Evolutionary conservation across 306 rosid species (phyloP), one percentile per base, ranked within the genome.

Genomic region (Cucurbita argyrosperma): DNA sequence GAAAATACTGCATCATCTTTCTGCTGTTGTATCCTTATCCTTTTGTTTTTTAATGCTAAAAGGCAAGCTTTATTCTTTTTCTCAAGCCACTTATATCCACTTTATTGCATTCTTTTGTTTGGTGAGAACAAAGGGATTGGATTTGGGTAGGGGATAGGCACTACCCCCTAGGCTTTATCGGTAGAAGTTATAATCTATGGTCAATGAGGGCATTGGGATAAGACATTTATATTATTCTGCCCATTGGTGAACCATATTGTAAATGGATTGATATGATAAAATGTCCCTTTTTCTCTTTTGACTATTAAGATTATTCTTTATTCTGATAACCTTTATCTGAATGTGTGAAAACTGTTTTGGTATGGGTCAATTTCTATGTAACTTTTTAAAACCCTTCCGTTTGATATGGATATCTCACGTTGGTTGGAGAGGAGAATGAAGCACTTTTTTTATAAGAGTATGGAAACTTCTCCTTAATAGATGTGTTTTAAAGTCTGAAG

Each of bases 1-100:
- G 35, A 53, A 65, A 42, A 12, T 65, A 42, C 37, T 42, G 71
- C 52, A 30, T 30, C 35, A 30, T 30, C 35, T 19, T 14, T 16
- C 2, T 38, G 55, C 52, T 65, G 38, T n/a, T 65, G 71, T 10
- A 65, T 19, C 26, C 26, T 63, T 49, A 13, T 60, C 66, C 13
- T 61, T 61, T 37, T 61, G 67, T 63, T 63, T 67, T 46, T 67
- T 21, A 46, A 21, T 46, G 73, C 73, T 67, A 67, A 67, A 67
- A 46, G 3, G 55, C 56, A 55, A 30, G 46, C 56, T 67, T 67
- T 46, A 40, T 40, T 64, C 16, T 9, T 18, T 64, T 13, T 38
- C 13, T 14, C 18, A 30, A 2, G 3, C 35, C 35, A 30, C 35
- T 30, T 30, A 30, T 30, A 30, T 30, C 35, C 35, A 30, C 35